A percentile compares a stretch with the other conserved stretches of the same genome.
phyloP scores from a whole-genome alignment of 2,329 filamentous ascomycete genomes.

The Pseudogymnoascus sp. region DNA sequence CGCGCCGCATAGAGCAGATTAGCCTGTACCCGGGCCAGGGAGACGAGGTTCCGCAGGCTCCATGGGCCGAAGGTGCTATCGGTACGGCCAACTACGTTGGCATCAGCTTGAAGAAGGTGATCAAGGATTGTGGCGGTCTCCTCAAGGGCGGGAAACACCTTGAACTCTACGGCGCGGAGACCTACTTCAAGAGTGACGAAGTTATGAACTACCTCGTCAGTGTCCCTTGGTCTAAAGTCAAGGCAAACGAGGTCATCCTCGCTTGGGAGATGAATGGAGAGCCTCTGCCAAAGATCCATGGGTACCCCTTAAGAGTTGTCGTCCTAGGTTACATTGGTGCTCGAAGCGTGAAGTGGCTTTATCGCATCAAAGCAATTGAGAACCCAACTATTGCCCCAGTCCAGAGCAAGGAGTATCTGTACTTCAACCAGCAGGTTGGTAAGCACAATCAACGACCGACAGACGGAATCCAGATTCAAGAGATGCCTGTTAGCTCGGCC shows the following conservation, averaged over 20 bases:
- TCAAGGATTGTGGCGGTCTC: conserved; percentile 61
- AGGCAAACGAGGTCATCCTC: conserved; percentile 55
- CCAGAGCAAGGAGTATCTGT: conserved; percentile 57
- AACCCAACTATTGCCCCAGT: conserved; percentile 49
- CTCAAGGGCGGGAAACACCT: conserved; percentile 48
- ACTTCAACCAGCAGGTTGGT: conserved; percentile 60
- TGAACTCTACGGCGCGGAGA: conserved; percentile 63
- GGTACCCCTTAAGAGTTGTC: conserved; percentile 54
- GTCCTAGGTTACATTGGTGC: conserved; percentile 61
- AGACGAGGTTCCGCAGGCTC: conserved; percentile 44
- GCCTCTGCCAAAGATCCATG: conserved; percentile 56
- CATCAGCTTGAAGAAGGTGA: conserved; percentile 58
- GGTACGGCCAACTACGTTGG: conserved; percentile 56
- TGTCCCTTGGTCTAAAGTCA: conserved; percentile 61
- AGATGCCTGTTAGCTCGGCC: conserved; percentile 60
- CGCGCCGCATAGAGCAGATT: conserved; percentile 62
- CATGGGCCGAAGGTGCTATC: conserved; percentile 61
- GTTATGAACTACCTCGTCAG: conserved; percentile 60
- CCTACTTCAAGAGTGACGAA: conserved; percentile 61
- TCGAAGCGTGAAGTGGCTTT: conserved; percentile 62
- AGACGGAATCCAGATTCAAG: conserved; percentile 62
- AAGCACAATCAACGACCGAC: conserved; percentile 61
- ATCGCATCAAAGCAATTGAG: conserved; percentile 52
- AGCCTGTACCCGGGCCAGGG: conserved; percentile 56
- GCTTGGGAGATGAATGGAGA: conserved; percentile 62